Evolutionary conservation across 2,329 filamentous ascomycete species (phyloP), one percentile per base, ranked within the genome.

Genomic region (Fusarium nematophilum): DNA sequence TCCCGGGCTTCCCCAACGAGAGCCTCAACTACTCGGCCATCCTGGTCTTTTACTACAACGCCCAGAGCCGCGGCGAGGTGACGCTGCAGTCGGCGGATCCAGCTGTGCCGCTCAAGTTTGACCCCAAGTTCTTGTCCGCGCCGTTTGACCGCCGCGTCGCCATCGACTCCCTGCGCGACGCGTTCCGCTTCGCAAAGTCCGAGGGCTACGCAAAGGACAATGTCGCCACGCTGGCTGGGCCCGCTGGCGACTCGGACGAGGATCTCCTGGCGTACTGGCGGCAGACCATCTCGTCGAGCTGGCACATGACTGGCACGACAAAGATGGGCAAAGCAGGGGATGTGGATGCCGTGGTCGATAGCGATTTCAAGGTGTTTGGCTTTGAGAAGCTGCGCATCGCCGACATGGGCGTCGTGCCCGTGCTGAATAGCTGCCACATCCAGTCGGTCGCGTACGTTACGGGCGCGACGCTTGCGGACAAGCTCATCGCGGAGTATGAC

Each of bases 261-360:
- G 83, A 87, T 53, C 73, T 89, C 10, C 67, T 79, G 8, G 70
- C 62, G 3, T 74, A 78, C 62, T 85, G 78, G 78, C 73, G 70
- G 46, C 69, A 78, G 23, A 79, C 70, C 18, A 72, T 77, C 14
- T 75, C 70, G 25, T 82, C 78, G 3, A 82, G 74, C 51, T 86
- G 79, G 81, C 84, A 83, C 68, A 86, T 80, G 80, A 83, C 76
- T 1, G 81, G 83, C 0, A 88, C 85, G 0, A 78, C 77, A 6
- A 81, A 81, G 67, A 88, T 88, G 85, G 85, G 85, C 0, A 78
- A 72, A 57, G 31, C 51, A 0, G 75, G 68, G 2, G 78, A 81
- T 7, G 49, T 53, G 0, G 75, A 78, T 27, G 78, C 80, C 1
- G 81, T 75, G 23, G 82, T 86, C 6, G 82, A 86, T n/a, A 57